Conservation (phyloP, 2,329 filamentous ascomycete species). For the Fusarium sp. region DNA sequence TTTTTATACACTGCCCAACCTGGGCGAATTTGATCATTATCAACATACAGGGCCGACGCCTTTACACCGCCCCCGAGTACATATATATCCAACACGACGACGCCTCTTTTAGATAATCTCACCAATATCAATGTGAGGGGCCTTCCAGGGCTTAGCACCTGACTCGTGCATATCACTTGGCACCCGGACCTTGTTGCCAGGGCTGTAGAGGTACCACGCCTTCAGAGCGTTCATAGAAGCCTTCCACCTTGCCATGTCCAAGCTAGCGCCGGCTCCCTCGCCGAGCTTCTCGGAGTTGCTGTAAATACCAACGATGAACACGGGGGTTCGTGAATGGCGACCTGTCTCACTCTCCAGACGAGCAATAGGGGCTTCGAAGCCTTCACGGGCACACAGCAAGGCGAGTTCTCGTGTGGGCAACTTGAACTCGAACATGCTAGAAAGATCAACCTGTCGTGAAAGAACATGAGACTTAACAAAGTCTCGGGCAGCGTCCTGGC, state of each 20-base stretch:
- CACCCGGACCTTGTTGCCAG: constrained; percentile 70
- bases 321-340: constrained; percentile 83
- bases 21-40: constrained; percentile 47
- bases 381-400: constrained; percentile 86
- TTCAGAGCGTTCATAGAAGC: constrained; percentile 89
- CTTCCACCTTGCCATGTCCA: constrained; percentile 80
- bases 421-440: constrained; percentile 83
- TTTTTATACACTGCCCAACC: constrained; percentile 50
- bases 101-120: constrained; percentile 67
- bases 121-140: constrained; percentile 76
- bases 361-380: constrained; percentile 88
- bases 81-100: constrained; percentile 33
- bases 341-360: constrained; percentile 92
- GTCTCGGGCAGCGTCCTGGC: constrained; percentile 78
- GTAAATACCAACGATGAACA: constrained; percentile 94
- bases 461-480: constrained; percentile 90
- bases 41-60: constrained; percentile 39
- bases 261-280: constrained; percentile 83
- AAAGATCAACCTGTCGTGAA: constrained; percentile 80
- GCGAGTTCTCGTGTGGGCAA: constrained; percentile 86
- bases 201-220: constrained; percentile 96
- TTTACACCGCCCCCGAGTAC: constrained; percentile 35
- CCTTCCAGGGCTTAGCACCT: constrained; percentile 72
- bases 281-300: constrained; percentile 91
- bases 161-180: constrained; percentile 77